Evolutionary conservation across 345 rosid species (phyloP), one percentile per base, ranked within the genome.

Genomic region (Dovyalis caffra): DNA sequence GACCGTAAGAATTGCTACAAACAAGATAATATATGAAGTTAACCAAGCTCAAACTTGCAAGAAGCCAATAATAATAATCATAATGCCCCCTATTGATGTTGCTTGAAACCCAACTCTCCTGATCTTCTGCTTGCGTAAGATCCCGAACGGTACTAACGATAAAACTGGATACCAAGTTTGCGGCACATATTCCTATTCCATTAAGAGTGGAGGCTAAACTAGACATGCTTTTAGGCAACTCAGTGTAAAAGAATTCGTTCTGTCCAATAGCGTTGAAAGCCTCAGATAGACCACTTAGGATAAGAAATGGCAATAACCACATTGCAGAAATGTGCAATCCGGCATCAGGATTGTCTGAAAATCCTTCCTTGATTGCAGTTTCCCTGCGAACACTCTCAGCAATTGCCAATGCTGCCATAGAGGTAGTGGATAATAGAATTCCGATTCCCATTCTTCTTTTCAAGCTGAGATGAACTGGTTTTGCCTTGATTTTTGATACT

Each of bases 191-290:
- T 64, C 91, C 97, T 21, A 91, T 76, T 65, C 91, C 88, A 21
- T 83, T 87, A 33, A 93, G 73, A 58, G 86, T 78, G 16, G 92
- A 79, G 0, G 97, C 97, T 6, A 93, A 84, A 61, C 90, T 90
- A 9, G 97, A 88, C 95, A 93, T 91, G 63, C 84, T 83, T 76
- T 88, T 89, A 1, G 98, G 98, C 77, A 93, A 80, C 85, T 93
- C 95, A 1, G 87, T 79, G 70, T 93, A 90, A 80, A 79, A 93
- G 76, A 93, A 91, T 77, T 91, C 97, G 0, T 90, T 90, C 69
- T 89, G 97, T 25, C 88, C 97, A 43, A 93, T 89, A 0, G 88
- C 90, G 21, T 77, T 83, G 23, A 93, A 84, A 3, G 95, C 97
- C 80, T 91, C 97, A 0, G 97, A 91, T 20, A 93, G 66, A 21